Percentiles rank a stretch among this genome's conserved stretches.
phyloP scores from a whole-genome alignment of 2,329 filamentous ascomycete genomes.

The Rhexocercosporidium sp. region DNA sequence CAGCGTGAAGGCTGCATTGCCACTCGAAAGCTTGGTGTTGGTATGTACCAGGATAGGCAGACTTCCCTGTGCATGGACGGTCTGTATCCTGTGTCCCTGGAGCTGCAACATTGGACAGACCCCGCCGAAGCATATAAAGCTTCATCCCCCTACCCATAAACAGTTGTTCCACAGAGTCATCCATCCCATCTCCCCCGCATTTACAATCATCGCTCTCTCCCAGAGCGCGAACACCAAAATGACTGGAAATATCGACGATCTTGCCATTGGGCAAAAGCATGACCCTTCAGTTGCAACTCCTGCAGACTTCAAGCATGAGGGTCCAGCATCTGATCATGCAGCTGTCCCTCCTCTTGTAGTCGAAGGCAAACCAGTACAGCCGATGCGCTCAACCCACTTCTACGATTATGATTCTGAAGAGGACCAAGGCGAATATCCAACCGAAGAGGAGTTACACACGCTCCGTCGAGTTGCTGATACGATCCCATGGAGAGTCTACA shows the following conservation, averaged over 20 bases:
- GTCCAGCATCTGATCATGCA: slow-evolving; percentile 11
- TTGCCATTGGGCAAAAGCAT: slow-evolving; percentile 31
- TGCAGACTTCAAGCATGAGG: slow-evolving; percentile 33
- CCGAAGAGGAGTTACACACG: slow-evolving; percentile 63
- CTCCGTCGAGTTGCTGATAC: slow-evolving; percentile 64
- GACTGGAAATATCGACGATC: slow-evolving; percentile 32
- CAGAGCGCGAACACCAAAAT: slow-evolving; percentile 13
- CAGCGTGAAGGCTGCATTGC: neutral
- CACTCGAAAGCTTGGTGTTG: neutral
- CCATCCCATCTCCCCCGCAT: neutral
- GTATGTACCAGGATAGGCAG: neutral
- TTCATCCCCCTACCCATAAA: slow-evolving; percentile 1
- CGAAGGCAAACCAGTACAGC: slow-evolving; percentile 45
- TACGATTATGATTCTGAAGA: slow-evolving; percentile 5
- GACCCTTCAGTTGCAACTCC: slow-evolving; percentile 33
- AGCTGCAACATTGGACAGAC: slow-evolving; percentile 3
- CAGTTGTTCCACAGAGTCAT: neutral
- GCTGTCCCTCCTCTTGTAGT: slow-evolving; percentile 46
- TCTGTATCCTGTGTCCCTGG: neutral
- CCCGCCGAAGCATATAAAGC: slow-evolving; percentile 20
- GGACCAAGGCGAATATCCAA: slow-evolving; percentile 49
- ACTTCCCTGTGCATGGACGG: neutral
- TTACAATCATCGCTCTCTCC: neutral
- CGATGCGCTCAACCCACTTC: neutral
- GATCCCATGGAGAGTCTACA: slow-evolving; percentile 41